phyloP scores from a whole-genome alignment of 345 rosid genomes.

The Passiflora organensis region DNA sequence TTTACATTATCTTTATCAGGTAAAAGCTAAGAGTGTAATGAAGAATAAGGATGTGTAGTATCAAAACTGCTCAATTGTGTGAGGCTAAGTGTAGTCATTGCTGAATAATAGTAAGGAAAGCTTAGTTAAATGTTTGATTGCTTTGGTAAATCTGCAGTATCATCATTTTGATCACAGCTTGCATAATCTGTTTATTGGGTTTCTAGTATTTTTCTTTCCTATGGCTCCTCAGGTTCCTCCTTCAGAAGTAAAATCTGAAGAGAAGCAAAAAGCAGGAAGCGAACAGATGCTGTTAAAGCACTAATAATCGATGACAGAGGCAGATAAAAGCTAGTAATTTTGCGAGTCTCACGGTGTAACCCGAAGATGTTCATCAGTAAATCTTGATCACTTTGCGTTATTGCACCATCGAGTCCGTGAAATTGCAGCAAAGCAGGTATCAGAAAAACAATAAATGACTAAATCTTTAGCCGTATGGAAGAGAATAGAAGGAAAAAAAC shows the following conservation, averaged over 20 bases:
- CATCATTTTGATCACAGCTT: no score
- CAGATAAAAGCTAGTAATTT: no score
- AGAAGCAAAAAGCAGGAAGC: not conserved
- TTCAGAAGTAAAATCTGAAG: constrained; percentile 20
- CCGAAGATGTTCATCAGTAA: not conserved
- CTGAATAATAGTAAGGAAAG: no score
- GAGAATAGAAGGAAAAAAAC: no score
- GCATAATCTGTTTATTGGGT: no score
- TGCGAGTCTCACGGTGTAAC: not conserved
- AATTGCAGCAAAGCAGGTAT: no score
- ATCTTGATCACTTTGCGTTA: no score
- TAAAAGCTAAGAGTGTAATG: not conserved
- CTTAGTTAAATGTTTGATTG: not conserved
- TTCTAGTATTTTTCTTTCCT: not conserved
- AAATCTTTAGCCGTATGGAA: no score
- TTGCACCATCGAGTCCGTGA: no score
- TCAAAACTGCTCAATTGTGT: not conserved
- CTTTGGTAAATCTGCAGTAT: no score
- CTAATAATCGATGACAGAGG: no score
- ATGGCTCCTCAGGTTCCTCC: constrained; percentile 15
- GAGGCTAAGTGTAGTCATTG: no score
- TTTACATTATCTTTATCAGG: not conserved
- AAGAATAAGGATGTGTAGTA: not conserved
- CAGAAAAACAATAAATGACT: not conserved
- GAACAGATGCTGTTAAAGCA: not conserved